Conservation (phyloP, 2,329 filamentous ascomycete genomes). For the Byssochlamys sp. region DNA sequence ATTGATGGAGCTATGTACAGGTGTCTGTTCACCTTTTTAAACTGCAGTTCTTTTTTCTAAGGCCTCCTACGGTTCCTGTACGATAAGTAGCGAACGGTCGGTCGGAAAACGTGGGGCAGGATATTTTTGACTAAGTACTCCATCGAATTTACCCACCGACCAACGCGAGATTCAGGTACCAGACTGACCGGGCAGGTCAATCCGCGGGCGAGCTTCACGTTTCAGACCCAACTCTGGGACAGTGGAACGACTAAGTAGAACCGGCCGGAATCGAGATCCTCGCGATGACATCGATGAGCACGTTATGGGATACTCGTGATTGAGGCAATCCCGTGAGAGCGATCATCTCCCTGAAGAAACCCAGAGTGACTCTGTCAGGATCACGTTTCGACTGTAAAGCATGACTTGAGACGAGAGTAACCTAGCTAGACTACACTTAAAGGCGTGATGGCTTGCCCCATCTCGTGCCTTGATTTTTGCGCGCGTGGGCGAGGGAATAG, state of each 20-base stretch:
- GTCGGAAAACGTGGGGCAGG: background rate
- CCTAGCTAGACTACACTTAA: background rate
- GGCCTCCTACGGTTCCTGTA: background rate
- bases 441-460: background rate
- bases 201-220: background rate
- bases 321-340: background rate
- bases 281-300: background rate
- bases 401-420: background rate
- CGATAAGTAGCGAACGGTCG: background rate
- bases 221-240: background rate
- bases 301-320: background rate
- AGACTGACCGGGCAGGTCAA: background rate
- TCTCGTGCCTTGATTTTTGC: background rate
- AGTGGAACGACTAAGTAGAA: background rate
- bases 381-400: background rate
- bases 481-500: background rate
- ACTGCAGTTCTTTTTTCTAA: background rate
- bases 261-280: background rate
- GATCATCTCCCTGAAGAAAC: background rate
- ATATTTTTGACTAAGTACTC: background rate
- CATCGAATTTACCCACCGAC: background rate
- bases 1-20: background rate
- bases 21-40: background rate
- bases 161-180: background rate
- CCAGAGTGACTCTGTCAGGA: background rate